Base-by-base conservation (phyloP, 768 basidiomycete genomes). In the Auricularia heimuer region DNA sequence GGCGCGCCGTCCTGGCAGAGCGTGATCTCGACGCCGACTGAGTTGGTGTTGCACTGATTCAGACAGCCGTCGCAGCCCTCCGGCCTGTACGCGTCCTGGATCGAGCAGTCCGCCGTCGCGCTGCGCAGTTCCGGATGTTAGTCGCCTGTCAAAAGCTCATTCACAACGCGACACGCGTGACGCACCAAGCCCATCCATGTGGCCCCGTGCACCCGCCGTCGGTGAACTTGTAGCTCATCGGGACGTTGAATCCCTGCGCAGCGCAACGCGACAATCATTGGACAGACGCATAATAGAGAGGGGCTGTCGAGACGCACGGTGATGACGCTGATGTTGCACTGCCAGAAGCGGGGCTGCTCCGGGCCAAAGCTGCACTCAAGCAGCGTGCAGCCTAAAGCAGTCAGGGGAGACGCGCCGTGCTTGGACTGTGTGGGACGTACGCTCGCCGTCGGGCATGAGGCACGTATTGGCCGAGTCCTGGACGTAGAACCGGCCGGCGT, bases 281-380 rank as follows among this genome's bases (percentile, higher is more conserved):
- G 11, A 18, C 18, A 11, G 11, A 18, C 44, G 44, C 44, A 11
- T 45, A 45, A 11, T 45, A 45, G 44, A 29, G 29, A 29, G 47
- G 11, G 18, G 11, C 21, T 8, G 47, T 10, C 11, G 6, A 10
- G 54, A 18, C 54, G 54, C 12, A 60, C 56, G 6, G 56, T 60
- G 56, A 60, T 60, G 56, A 60, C 56, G 34, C 29, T 33, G 29
- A 60, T 60, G 56, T 60, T 60, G 56, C 56, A 60, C 29, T 60
- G 56, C 56, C 56, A 60, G 56, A 60, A 60, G 24, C 56, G 56
- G 11, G 56, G 56, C 16, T 60, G 11, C 34, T 60, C 56, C 6
- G 56, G 56, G 8, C 56, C 56, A 18, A 60, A 60, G 24, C 29
- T 33, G 56, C 56, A 60, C 29, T 60, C 56, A 7, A 60, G 56